These are phyloP conservation scores for Penicillium samsonianum DNA, from an alignment of 495 filamentous ascomycete species.

Conservation along the genomic window DNA sequence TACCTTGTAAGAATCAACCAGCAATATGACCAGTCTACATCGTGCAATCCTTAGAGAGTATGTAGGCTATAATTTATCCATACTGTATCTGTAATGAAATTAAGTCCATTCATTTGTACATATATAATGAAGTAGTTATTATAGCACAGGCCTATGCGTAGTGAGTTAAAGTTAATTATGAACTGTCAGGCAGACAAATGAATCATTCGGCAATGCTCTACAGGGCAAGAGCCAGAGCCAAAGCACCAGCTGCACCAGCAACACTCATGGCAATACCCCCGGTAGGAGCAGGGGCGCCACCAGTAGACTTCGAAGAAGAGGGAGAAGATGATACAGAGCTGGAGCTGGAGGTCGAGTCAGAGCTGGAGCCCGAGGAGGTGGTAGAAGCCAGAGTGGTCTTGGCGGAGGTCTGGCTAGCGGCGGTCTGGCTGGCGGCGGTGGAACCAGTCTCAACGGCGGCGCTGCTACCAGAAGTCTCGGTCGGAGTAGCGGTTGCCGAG, in stretches of 20 bases:
- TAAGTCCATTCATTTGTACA: neutral
- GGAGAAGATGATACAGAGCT: constrained; percentile 9
- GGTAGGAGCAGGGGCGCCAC: constrained; percentile 24
- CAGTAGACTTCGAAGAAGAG: constrained; percentile 21
- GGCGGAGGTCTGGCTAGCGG: neutral
- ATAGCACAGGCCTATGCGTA: neutral
- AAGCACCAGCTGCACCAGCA: constrained; percentile 18
- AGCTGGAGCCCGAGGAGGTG: neutral
- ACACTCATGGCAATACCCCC: constrained; percentile 16
- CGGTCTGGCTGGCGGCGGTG: too few species aligned
- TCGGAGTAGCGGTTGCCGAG: neutral
- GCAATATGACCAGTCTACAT: neutral
- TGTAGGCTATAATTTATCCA: neutral
- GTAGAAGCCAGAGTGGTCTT: constrained; percentile 5
- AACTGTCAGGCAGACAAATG: neutral
- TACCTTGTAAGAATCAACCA: neutral
- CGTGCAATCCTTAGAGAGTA: neutral
- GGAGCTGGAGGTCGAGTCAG: constrained; percentile 4
- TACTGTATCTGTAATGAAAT: neutral
- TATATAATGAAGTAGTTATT: neutral
- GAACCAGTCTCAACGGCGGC: neutral
- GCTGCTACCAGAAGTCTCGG: neutral
- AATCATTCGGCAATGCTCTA: neutral
- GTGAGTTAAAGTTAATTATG: neutral
- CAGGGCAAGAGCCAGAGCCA: constrained; percentile 15